A percentile compares a stretch with the other conserved stretches of the same genome.
These are phyloP conservation scores for Sesbania bispinosa DNA, from an alignment of 306 rosid species.

Conservation along the genomic window DNA sequence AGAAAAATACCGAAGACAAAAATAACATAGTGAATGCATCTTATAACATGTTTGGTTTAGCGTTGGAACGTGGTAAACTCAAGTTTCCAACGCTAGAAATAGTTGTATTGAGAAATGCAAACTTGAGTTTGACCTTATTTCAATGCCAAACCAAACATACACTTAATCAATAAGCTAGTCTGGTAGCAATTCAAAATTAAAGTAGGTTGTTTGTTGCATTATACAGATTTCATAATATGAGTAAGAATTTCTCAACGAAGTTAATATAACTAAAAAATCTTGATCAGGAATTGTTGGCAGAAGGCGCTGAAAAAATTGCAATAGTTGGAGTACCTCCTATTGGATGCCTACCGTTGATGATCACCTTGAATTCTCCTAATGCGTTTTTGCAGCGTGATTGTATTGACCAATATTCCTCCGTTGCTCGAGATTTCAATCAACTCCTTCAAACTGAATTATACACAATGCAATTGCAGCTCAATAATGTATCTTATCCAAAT, in stretches of 20 bases:
- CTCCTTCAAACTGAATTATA: conserved; percentile 50
- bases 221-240: background rate
- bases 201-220: background rate
- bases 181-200: no score
- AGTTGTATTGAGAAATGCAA: no score
- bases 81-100: no score
- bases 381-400: conserved; percentile 37
- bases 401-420: conserved; percentile 39
- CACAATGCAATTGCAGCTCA: conserved; percentile 38
- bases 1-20: no score
- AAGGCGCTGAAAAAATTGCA: conserved; percentile 54
- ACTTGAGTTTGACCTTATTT: no score
- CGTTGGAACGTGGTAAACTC: no score
- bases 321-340: conserved; percentile 65
- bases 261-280: background rate
- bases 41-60: no score
- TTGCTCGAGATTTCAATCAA: conserved; percentile 47
- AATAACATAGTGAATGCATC: no score
- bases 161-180: no score
- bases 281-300: conserved; percentile 51
- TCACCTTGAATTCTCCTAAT: conserved; percentile 36
- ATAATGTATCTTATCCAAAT: conserved; percentile 2
- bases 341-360: conserved; percentile 65
- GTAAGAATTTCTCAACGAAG: background rate
- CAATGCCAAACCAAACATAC: no score